Evolutionary conservation across 176 grass and related monocot species (phyloP), one percentile per base, ranked within the genome.

Genomic region (Aegilops sharonensis): DNA sequence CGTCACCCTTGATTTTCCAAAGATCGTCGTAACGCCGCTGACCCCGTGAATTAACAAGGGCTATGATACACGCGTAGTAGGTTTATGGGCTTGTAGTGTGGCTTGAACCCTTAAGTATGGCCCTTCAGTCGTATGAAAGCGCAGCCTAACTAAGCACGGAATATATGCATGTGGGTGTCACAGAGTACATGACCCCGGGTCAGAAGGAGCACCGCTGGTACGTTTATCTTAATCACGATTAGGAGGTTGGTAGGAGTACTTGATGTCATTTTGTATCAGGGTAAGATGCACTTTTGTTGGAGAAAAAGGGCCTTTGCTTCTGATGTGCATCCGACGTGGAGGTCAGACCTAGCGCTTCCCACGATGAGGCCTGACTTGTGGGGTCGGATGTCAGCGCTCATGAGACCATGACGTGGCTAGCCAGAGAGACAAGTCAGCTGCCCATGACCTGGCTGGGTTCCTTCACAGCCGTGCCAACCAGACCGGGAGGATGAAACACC

Each of bases 101-200:
- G 39, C 39, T 3, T 42, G 39, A 9, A 42, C 39, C 39, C 39
- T 42, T 42, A 42, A 48, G 9, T 54, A 39, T 3, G 79, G 40
- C 88, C 54, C 78, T 82, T 86, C 72, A 2, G 48, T 45, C 52
- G 5, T 56, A 56, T 56, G 17, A 56, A 56, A 56, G 18, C 6
- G 54, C 54, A 57, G 54, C 6, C 54, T 57, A 8, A 57, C 1
- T 74, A 47, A 79, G 80, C 74, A 72, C 82, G 21, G 74, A 79
- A 87, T 80, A 77, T 31, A 17, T 6, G 76, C 89, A 81, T 76
- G 89, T 91, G 85, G 48, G 7, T 69, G 76, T 87, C 84, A 87
- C 54, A 21, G 6, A 57, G 54, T 20, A 57, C 66, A 45, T 87
- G 84, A 83, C 74, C 72, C 63, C 52, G 10, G 70, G 60, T 4